Evolutionary conservation across 306 rosid genomes (phyloP).

Genomic region (Rubus parviflorus): DNA sequence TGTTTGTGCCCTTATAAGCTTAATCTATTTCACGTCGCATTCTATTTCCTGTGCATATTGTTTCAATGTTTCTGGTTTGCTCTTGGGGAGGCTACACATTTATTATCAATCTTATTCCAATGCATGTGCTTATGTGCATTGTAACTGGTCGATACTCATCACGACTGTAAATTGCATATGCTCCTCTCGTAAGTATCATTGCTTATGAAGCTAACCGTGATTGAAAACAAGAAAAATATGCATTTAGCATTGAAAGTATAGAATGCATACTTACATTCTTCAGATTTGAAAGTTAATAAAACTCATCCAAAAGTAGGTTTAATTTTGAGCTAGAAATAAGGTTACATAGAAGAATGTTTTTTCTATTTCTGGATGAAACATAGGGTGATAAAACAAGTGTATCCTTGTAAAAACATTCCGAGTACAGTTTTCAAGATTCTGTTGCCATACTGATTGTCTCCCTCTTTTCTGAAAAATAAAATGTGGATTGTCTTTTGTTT

Average conservation of each 20-base stretch:
- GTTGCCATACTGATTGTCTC: no score
- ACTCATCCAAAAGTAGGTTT: neutral
- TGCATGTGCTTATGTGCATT: conserved; percentile 97
- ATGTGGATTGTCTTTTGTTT: neutral
- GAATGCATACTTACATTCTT: neutral
- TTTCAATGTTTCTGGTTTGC: conserved; percentile 73
- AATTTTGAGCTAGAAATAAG: neutral
- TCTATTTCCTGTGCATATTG: conserved; percentile 23
- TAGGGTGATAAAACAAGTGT: neutral
- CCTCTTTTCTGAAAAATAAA: no score
- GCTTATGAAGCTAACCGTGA: conserved; percentile 1
- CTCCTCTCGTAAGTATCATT: conserved; percentile 86
- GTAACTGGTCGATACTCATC: conserved; percentile 94
- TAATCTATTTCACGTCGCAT: conserved; percentile 16
- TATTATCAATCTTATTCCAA: conserved; percentile 96
- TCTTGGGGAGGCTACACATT: conserved; percentile 99
- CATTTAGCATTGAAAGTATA: neutral
- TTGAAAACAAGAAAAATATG: neutral
- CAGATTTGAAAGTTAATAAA: neutral
- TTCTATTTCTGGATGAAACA: neutral
- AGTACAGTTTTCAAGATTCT: no score
- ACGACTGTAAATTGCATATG: conserved; percentile 90
- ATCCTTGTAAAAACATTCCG: neutral
- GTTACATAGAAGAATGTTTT: neutral
- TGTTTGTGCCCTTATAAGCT: conserved; percentile 16